Evolutionary conservation across 2,329 filamentous ascomycete species (phyloP).

Genomic region (Fusarium oxysporum): DNA sequence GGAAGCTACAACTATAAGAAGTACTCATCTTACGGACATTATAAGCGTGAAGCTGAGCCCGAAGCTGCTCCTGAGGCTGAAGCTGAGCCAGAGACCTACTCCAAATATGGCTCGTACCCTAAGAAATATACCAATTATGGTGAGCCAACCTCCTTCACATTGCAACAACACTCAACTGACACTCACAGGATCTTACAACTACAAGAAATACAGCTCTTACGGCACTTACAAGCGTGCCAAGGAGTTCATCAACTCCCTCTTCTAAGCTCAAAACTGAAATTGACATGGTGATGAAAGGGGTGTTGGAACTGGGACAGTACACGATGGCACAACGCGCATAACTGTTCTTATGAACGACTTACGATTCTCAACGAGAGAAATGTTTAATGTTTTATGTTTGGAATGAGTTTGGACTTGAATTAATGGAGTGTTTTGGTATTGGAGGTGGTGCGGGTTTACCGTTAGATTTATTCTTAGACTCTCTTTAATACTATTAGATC

Average conservation of each 20-base stretch:
- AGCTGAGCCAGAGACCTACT: not conserved
- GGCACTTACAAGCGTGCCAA: conserved; percentile 32
- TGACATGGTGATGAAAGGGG: not conserved
- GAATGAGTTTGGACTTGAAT: not conserved
- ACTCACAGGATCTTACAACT: conserved; percentile 13
- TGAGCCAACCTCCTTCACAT: no score
- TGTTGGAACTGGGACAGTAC: not conserved
- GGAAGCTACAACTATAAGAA: conserved; percentile 31
- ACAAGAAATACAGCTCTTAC: conserved; percentile 29
- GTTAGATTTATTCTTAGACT: conserved; percentile 21
- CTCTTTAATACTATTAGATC: conserved; percentile 28
- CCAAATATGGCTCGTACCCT: not conserved
- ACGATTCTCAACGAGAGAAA: conserved; percentile 37
- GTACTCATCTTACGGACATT: conserved; percentile 12
- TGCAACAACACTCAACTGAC: no score
- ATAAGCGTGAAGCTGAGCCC: conserved; percentile 20
- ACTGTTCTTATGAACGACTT: conserved; percentile 33
- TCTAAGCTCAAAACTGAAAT: not conserved
- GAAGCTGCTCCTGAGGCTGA: conserved; percentile 14
- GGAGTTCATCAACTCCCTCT: conserved; percentile 27
- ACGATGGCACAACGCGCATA: conserved; percentile 10
- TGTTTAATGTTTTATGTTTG: not conserved
- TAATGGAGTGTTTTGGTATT: not conserved
- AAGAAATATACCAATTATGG: conserved; percentile 3
- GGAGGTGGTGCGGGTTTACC: not conserved